Conservation (phyloP, 1,284 basidiomycete species). For the Apiotrichum mycotoxinovorans region DNA sequence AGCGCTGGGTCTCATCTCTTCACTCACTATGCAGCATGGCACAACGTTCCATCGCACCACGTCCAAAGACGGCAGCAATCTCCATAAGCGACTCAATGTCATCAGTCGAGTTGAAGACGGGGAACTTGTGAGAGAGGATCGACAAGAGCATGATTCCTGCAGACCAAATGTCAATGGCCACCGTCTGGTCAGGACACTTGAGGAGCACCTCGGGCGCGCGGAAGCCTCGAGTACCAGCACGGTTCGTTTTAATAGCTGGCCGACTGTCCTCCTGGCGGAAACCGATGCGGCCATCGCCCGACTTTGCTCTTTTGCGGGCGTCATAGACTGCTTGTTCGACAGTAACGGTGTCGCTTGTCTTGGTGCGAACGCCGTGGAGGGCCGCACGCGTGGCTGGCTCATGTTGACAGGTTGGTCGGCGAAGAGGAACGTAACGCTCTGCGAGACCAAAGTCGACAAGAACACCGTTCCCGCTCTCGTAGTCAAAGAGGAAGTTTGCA, state of each 20-base stretch:
- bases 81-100: conserved; percentile 95
- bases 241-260: conserved; percentile 86
- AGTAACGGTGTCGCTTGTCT: conserved; percentile 34
- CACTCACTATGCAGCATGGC: conserved; percentile 84
- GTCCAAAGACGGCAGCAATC: conserved; percentile 83
- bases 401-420: conserved; percentile 63
- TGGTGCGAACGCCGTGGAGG: conserved; percentile 61
- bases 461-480: conserved; percentile 74
- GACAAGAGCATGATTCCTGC: conserved; percentile 89
- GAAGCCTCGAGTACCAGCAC: conserved; percentile 94
- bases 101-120: conserved; percentile 89
- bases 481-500: conserved; percentile 95
- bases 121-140: conserved; percentile 89
- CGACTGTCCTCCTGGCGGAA: conserved; percentile 51
- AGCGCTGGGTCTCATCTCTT: conserved; percentile 4
- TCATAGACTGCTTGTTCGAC: conserved; percentile 58
- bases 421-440: conserved; percentile 55
- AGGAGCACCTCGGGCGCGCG: conserved; percentile 93
- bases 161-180: conserved; percentile 95
- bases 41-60: conserved; percentile 74
- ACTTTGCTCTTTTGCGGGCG: conserved; percentile 56
- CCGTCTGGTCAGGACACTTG: conserved; percentile 91
- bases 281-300: conserved; percentile 48
- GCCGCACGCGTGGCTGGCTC: conserved; percentile 59
- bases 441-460: conserved; percentile 95